Evolutionary conservation across 2,329 filamentous ascomycete genomes (phyloP), one percentile per base, ranked within the genome.

Genomic region (Curvularia eragrostidis): DNA sequence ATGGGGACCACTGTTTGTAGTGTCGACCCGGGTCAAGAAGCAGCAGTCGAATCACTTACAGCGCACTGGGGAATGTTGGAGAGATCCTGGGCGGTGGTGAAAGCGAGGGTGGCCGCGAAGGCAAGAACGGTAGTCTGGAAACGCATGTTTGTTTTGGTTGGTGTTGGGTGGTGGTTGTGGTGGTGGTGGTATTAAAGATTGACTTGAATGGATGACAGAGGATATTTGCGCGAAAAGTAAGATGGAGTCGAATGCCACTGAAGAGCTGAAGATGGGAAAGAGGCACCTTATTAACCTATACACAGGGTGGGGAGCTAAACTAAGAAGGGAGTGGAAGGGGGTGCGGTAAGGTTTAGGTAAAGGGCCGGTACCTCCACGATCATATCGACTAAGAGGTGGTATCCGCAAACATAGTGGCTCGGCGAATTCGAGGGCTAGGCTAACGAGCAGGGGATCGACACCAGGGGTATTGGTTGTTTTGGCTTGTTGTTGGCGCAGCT

Each of bases 21-120:
- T 19, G 19, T 23, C 39, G 21, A n/a, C n/a, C 21, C 5, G 1
- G 30, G 12, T 3, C 30, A 18, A 21, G 36, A 3, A 47, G 12
- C 13, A 34, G 24, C 12, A n/a, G 26, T 21, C 38, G 19, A 47
- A n/a, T 10, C 9, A 68, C 73, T 24, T 73, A 77, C 74, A 67
- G 75, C 72, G 63, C 74, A 77, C 32, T 54, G 49, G n/a, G 74
- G 75, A 24, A 76, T 61, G 47, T 54, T 62, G 41, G 48, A 57
- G 23, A 70, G 53, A 50, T 71, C 64, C 62, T 75, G 73, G 18
- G 72, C 73, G 38, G 48, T 52, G 55, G 69, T 70, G 32, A 71
- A 54, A 26, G 67, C 67, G 36, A 72, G 38, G 34, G 71, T 68
- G 23, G 71, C 66, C 48, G 64, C 68, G 49, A 73, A 55, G 28